Evolutionary conservation across 257 asterid species (phyloP), one percentile per base, ranked within the genome.

Genomic region (Gentiana macrophylla): DNA sequence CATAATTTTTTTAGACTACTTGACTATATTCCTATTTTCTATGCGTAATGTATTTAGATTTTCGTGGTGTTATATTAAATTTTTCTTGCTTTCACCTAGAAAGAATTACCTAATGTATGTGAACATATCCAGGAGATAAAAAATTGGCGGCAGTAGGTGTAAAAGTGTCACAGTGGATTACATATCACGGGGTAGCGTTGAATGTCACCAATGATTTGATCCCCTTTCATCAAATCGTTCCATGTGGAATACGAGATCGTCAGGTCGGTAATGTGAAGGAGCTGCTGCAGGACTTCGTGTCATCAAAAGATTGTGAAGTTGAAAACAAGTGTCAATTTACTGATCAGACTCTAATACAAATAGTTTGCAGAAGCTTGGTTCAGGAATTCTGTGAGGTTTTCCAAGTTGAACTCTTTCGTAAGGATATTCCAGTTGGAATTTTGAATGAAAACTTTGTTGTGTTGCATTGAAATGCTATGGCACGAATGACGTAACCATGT

Each of bases 141-240:
- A 91, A 87, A 77, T 37, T 91, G 69, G 97, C 94, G 37, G 98
- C 97, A 37, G 76, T 87, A 32, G 98, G 97, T 35, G 69, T 91
- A 34, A 79, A 72, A 76, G 95, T 80, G 24, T 79, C 93, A 0
- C 74, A 67, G 45, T 87, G 98, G 93, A 78, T 87, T 58, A 62
- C 97, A 4, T 83, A 66, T 72, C 98, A 87, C 67, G 95, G 97
- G 33, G 53, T 91, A 71, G 91, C 95, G 15, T 77, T 88, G 69
- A 88, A 88, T 61, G 89, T 88, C 72, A 74, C 83, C 65, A 83
- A 94, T 15, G 82, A 88, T 68, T 24, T 77, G 50, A 41, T 73
- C 7, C 82, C 94, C 37, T 88, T 88, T 67, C 67, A 70, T 46
- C 78, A 32, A 67, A 88, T 83, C 33, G 77, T 83, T 55, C 97